phyloP scores from a whole-genome alignment of 2,329 filamentous ascomycete species.

The Aspergillus calidoustus region DNA sequence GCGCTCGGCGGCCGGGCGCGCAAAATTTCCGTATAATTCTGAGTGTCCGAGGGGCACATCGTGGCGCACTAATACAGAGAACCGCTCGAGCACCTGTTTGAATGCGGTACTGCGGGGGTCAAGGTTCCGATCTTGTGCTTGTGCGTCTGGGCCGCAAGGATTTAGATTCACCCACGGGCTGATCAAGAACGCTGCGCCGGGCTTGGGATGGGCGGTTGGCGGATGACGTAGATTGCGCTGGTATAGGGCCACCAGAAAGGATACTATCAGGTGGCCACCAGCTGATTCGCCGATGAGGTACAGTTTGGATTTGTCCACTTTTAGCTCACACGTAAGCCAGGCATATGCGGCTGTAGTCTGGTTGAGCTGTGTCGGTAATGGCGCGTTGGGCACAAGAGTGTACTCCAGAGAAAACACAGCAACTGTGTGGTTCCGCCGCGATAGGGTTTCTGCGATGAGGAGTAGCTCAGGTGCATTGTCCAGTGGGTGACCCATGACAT shows the following conservation, averaged over 20 bases:
- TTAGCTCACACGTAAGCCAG: conserved; percentile 17
- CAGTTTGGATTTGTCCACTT: conserved; percentile 12
- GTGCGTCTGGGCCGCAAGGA: conserved; percentile 11
- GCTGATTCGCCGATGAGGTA: conserved; percentile 21
- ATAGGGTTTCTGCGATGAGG: conserved; percentile 22
- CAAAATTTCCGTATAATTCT: conserved; percentile 17
- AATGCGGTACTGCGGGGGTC: conserved; percentile 12
- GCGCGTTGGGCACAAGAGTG: conserved; percentile 73
- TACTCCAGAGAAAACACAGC: conserved; percentile 81
- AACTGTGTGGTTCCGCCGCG: conserved; percentile 58
- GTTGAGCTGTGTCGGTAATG: conserved; percentile 73
- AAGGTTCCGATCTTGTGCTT: neutral
- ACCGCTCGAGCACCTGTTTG: conserved; percentile 14
- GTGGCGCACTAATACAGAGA: conserved; percentile 11
- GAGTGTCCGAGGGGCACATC: conserved; percentile 1
- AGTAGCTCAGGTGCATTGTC: conserved; percentile 25
- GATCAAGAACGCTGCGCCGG: conserved; percentile 16
- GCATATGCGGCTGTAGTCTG: conserved; percentile 73
- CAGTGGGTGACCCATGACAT: conserved; percentile 23
- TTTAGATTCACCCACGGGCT: conserved; percentile 22
- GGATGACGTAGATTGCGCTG: neutral
- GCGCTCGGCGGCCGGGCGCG: conserved; percentile 4
- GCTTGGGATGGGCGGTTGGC: conserved; percentile 9
- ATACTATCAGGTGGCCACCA: conserved; percentile 19
- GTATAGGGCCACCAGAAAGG: conserved; percentile 12